Base-by-base conservation (phyloP, 1,284 basidiomycete species). In the Fereydounia khargensis region DNA sequence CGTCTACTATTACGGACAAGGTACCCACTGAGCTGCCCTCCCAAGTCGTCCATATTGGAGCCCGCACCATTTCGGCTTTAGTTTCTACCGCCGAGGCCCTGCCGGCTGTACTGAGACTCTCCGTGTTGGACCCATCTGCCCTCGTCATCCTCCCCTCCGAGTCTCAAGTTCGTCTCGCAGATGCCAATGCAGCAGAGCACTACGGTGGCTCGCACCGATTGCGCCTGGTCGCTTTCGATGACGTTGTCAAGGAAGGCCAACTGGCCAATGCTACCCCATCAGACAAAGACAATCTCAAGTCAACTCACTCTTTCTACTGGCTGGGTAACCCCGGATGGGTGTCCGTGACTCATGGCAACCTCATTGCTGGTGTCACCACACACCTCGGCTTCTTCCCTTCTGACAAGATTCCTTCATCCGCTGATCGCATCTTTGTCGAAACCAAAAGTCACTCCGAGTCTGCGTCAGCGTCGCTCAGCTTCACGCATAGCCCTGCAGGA, bases 311-410 rank as follows among this genome's bases (percentile, higher is more conserved):
- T 2, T 32, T 54, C 33, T 67, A 56, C 51, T 66, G 68, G 58
- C 50, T 45, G 13, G 53, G 55, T 19, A 42, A 40, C 21, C 39
- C 52, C 9, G 45, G 57, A 9, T 70, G 62, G 56, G 49, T 67
- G n/a, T 40, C 58, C 2, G 57, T 59, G n/a, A 43, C 45, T 37
- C 51, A 70, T 39, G 46, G 52, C 39, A 42, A 48, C 21, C 55
- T 71, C 30, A 40, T 54, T 14, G 57, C 68, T 4, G 68, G 66
- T 25, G 51, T 70, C 35, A 68, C 65, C 2, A 42, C 68, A 6
- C 65, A 70, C 32, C 54, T 71, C 16, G 50, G 52, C 41, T 44
- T 62, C 35, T 71, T 63, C 58, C 58, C 67, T 6, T 61, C 65
- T 7, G 68, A 71, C 52, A 61, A 65, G 45, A 65, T 69, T 32